Conservation (phyloP, 805 yeast genomes). For the Metschnikowia rubicola region DNA sequence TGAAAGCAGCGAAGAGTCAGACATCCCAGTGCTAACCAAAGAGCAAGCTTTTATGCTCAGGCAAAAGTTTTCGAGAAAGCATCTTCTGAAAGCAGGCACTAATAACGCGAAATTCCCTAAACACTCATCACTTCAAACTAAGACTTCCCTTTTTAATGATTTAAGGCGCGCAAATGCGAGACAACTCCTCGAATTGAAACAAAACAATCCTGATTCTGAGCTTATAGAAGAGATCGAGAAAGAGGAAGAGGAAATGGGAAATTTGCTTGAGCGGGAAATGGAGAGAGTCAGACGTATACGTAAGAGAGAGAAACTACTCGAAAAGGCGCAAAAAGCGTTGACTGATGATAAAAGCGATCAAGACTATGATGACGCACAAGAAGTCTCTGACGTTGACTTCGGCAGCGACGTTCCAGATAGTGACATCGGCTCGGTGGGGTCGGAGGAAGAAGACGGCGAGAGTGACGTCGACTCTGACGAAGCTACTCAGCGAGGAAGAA, state of each 20-base stretch:
- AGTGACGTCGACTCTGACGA: slow-evolving; percentile 17
- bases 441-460: slow-evolving; percentile 1
- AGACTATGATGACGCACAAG: slow-evolving; percentile 13
- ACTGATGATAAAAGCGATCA: slow-evolving; percentile 15
- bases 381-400: not conserved
- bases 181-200: slow-evolving; percentile 34
- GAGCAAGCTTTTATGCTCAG: slow-evolving; percentile 30
- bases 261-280: slow-evolving; percentile 48
- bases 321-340: slow-evolving; percentile 34
- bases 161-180: slow-evolving; percentile 43
- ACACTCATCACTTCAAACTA: slow-evolving; percentile 1
- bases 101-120: slow-evolving; percentile 1
- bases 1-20: slow-evolving; percentile 11
- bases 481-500: slow-evolving; percentile 7
- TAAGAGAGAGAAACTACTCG: slow-evolving; percentile 38
- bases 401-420: slow-evolving; percentile 24
- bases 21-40: slow-evolving; percentile 31
- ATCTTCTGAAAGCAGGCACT: slow-evolving; percentile 1
- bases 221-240: slow-evolving; percentile 35
- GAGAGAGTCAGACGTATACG: slow-evolving; percentile 46
- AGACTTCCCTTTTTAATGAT: slow-evolving; percentile 28
- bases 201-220: slow-evolving; percentile 23
- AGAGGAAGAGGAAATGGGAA: slow-evolving; percentile 44
- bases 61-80: slow-evolving; percentile 30
- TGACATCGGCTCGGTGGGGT: slow-evolving; percentile 6